phyloP scores from a whole-genome alignment of 257 asterid species.

The Catharanthus roseus region DNA sequence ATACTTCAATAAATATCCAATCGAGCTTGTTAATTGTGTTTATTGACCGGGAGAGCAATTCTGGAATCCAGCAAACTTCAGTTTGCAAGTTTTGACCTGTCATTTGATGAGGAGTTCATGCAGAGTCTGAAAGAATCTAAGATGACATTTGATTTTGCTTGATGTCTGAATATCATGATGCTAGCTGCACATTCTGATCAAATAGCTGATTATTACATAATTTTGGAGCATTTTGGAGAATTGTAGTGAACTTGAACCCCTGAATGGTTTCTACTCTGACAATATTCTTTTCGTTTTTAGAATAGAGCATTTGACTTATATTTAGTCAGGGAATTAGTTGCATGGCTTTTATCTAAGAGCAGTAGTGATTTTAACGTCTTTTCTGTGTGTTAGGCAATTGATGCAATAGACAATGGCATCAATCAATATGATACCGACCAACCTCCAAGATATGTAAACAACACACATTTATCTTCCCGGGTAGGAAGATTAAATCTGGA shows the following conservation, averaged over 20 bases:
- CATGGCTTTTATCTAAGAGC: neutral
- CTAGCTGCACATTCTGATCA: neutral
- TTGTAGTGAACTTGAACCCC: neutral
- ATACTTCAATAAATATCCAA: neutral
- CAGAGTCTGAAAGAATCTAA: neutral
- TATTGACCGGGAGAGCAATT: neutral
- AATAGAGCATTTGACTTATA: neutral
- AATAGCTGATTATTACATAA: neutral
- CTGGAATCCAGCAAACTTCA: neutral
- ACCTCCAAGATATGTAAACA: conserved; percentile 75
- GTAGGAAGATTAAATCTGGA: conserved; percentile 80
- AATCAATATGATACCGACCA: conserved; percentile 82
- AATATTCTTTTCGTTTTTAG: neutral
- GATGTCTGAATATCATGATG: conserved; percentile 5
- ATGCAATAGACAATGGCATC: conserved; percentile 86
- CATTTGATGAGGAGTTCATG: neutral
- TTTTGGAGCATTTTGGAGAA: neutral
- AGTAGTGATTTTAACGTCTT: neutral
- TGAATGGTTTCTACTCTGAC: neutral
- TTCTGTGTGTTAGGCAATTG: conserved; percentile 59
- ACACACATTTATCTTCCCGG: conserved; percentile 76
- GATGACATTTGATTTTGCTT: neutral
- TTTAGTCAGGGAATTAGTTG: neutral
- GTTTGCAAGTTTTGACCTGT: neutral
- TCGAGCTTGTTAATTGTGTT: neutral